Evolutionary conservation across 768 basidiomycete genomes (phyloP).

Genomic region (Auricularia sp.): DNA sequence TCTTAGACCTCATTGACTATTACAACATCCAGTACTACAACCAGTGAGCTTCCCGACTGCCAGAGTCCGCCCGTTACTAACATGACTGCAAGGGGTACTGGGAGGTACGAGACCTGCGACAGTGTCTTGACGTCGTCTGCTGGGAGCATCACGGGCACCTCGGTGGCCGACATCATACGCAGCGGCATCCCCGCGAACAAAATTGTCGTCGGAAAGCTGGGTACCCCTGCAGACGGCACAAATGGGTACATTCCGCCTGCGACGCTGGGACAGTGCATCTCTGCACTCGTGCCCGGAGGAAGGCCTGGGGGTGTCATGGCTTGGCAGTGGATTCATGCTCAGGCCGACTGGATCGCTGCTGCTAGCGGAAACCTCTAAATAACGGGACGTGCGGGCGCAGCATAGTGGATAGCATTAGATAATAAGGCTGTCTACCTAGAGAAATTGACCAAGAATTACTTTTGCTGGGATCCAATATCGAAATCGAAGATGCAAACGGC

Average conservation of each 20-base stretch:
- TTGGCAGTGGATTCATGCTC: neutral
- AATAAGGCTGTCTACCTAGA: too few species aligned
- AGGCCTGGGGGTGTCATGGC: neutral
- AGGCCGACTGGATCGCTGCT: neutral
- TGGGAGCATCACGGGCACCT: conserved; percentile 21
- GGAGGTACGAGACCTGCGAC: conserved; percentile 9
- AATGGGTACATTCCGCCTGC: neutral
- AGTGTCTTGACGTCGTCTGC: conserved; percentile 18
- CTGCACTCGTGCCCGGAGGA: neutral
- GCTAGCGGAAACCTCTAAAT: neutral
- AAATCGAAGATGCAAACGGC: conserved; percentile 30
- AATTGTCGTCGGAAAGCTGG: conserved; percentile 29
- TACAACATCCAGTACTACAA: conserved; percentile 13
- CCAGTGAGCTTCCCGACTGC: neutral
- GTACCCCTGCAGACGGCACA: neutral
- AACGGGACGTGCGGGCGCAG: neutral
- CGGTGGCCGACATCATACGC: conserved; percentile 24
- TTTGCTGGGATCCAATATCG: too few species aligned
- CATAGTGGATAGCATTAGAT: too few species aligned
- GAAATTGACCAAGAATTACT: too few species aligned
- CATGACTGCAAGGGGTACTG: neutral
- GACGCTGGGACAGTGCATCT: neutral
- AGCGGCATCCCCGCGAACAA: conserved; percentile 24
- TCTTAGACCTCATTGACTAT: conserved; percentile 20
- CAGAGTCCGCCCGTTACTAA: too few species aligned